Evolutionary conservation across 495 filamentous ascomycete genomes (phyloP), one percentile per base, ranked within the genome.

Genomic region (Tuber melanosporum): DNA sequence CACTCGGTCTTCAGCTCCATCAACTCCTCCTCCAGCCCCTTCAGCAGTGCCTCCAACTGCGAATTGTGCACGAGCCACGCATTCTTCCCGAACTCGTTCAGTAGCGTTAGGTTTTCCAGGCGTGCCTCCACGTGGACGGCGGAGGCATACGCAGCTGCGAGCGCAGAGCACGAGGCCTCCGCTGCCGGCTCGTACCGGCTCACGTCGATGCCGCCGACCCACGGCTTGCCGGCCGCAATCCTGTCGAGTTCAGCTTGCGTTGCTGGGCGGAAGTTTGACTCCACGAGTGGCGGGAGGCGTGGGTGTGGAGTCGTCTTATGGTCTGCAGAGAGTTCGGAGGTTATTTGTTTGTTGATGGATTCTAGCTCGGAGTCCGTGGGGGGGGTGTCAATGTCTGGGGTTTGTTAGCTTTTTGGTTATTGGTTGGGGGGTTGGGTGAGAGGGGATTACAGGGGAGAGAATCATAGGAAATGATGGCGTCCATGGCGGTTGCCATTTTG

Each of bases 31-130:
- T 98, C 95, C n/a, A 96, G 78, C 5, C 82, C 85, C 22, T 88
- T 86, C 72, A 98, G 85, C 43, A 93, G 87, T 66, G 88, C 89
- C 84, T 97, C 94, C 42, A 94, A 78, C 75, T 93, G 89, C 76
- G 88, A 87, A 85, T 98, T 98, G 10, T 90, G 91, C 17, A 97
- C 87, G 74, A 98, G 86, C 94, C 95, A 98, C 19, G 92, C 91
- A 85, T 96, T 97, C 86, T 92, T 93, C 82, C 94, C 94, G 85
- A 90, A 90, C 76, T 87, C 87, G 80, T 94, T 92, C 15, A 98
- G 89, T 15, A 95, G 87, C 7, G 88, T 85, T 36, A 97, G 88
- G 82, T 96, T 92, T 43, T 89, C 86, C 42, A 89, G 87, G 6
- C 94, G 90, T 32, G 85, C 85, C 1, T 87, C 83, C 19, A 97